Conservation (phyloP, 2,329 filamentous ascomycete species). For the Aspergillus terreus region DNA sequence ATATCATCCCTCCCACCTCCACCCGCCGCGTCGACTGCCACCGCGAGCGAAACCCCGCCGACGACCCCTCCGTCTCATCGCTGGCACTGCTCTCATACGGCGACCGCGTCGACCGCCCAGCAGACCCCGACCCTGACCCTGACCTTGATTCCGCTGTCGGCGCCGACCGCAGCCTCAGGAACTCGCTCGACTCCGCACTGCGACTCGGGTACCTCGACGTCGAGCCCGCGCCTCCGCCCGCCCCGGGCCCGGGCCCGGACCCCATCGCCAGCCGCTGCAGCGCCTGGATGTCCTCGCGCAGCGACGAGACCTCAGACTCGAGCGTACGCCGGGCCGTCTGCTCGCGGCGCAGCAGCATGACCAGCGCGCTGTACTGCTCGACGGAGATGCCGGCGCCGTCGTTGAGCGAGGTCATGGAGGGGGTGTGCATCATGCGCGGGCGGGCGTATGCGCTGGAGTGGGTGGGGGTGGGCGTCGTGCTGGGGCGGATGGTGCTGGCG, state of each 20-base stretch:
- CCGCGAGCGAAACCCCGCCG: constrained; percentile 21
- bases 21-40: constrained; percentile 25
- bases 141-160: not conserved
- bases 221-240: constrained; percentile 4
- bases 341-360: constrained; percentile 45
- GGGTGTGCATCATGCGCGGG: constrained; percentile 15
- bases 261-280: constrained; percentile 26
- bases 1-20: constrained; percentile 30
- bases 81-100: constrained; percentile 25
- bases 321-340: constrained; percentile 44
- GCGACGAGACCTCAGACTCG: constrained; percentile 40
- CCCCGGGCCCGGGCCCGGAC: not conserved
- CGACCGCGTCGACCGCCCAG: constrained; percentile 8
- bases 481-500: constrained; percentile 31
- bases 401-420: constrained; percentile 29
- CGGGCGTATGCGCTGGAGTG: constrained; percentile 4
- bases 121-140: too few species aligned
- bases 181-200: constrained; percentile 28
- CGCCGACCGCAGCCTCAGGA: constrained; percentile 21
- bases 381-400: constrained; percentile 38
- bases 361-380: constrained; percentile 46
- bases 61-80: constrained; percentile 14
- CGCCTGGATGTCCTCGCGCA: constrained; percentile 40
- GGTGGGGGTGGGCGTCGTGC: constrained; percentile 19
- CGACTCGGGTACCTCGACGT: constrained; percentile 29